Evolutionary conservation across 345 rosid genomes (phyloP), one percentile per base, ranked within the genome.

Genomic region (Euphorbia peplus): DNA sequence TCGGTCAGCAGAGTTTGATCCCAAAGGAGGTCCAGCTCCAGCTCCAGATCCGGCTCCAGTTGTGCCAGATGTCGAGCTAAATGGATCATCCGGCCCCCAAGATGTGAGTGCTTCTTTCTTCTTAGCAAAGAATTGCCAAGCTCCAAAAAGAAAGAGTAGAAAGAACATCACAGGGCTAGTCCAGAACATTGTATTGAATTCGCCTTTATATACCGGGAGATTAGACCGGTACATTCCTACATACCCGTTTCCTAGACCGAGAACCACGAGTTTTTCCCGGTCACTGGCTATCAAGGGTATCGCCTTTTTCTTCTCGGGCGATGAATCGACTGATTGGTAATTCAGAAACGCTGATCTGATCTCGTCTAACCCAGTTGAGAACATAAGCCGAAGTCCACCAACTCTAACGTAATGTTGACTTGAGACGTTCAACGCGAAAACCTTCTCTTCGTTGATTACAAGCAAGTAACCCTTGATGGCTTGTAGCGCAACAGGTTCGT

Each of bases 81-180:
- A 93, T 39, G 96, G 93, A 65, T 93, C 98, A 30, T 89, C 92
- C 0, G 95, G 86, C 71, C 99, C 99, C 97, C 97, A 95, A 8
- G 96, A 89, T 1, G 96, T 91, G 51, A 95, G 85, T 8, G 87
- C 89, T 73, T 91, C 99, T 80, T 95, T 91, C 88, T 95, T 95
- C 90, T 91, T 91, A 3, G 97, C 91, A 54, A 95, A 95, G 65
- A 95, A 91, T 63, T 89, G 91, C 99, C 99, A 95, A 3, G 96
- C 90, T 15, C 78, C 93, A 21, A 91, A 91, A 54, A 95, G 69
- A 78, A 95, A 88, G 60, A 91, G 78, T 60, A 95, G 58, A 75
- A 95, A 95, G 73, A 95, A 83, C 77, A 91, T 64, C 47, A 91
- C 93, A 22, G 99, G 99, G 58, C 89, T 85, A 41, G 93, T 91